Evolutionary conservation across 176 grass and related monocot species (phyloP), one percentile per base, ranked within the genome.

Genomic region (Aegilops bicornis): DNA sequence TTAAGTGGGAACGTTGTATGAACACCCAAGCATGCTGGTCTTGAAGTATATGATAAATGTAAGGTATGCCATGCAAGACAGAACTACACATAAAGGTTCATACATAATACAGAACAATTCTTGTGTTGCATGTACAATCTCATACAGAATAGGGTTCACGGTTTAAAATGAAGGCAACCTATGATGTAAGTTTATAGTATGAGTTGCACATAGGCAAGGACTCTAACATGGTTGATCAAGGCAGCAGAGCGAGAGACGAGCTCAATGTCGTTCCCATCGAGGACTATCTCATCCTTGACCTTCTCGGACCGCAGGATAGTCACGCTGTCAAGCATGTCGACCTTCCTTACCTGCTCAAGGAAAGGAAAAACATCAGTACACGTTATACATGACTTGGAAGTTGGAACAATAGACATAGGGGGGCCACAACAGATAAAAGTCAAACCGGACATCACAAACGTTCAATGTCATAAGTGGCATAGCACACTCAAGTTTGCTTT

Each of bases 231-330:
- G 80, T 97, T 92, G 29, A 97, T 97, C 30, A 97, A 86, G 63
- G 92, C 92, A 48, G 84, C 77, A 0, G 92, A 94, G 22, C 92
- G 88, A 33, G 92, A 97, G 50, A 94, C 95, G 47, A 97, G 92
- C 77, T 97, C 92, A 22, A 97, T 63, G 39, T 97, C 92, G 43
- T 92, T 97, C 66, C 95, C 92, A 65, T 97, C 92, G 30, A 97
- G 90, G 77, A 97, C 9, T 0, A 97, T 87, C 78, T 97, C 90
- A 79, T 97, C 95, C 90, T 97, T 97, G 20, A 94, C 95, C 88
- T 97, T 97, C 68, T 92, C 92, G 1, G 95, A 97, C 52, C 95
- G 84, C 60, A 94, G 8, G 23, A 94, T 91, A 2, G 77, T 94
- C 32, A 97, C 92, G 27, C 92, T 90, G 0, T 97, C 90, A 78